Evolutionary conservation across 2,329 filamentous ascomycete species (phyloP), one percentile per base, ranked within the genome.

Genomic region (Polychaeton citri): DNA sequence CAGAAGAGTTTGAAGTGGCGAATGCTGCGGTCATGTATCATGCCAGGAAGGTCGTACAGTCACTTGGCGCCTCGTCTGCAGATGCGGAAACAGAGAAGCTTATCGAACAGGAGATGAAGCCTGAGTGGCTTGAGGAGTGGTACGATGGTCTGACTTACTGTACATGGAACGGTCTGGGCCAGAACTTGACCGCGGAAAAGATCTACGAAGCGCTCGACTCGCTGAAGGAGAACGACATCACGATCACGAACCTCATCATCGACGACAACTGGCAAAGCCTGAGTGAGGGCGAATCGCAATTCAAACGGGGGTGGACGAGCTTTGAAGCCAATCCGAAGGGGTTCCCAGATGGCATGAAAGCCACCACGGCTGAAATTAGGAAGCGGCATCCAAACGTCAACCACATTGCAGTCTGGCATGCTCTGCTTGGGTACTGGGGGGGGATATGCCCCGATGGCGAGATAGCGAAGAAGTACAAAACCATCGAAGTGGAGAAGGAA

Each of bases 251-350:
- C 50, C 67, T 98, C 2, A 94, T 96, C 42, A 93, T 98, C 43
- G 90, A 98, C 48, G 90, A 98, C 53, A 93, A 92, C 49, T 98
- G 90, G 90, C 87, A 94, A 58, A 74, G 79, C 6, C 69, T 93
- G 5, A 32, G 74, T 72, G 62, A 69, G 42, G 70, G 66, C 3
- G 59, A 66, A 10, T 64, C 58, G 1, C 69, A 73, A 43, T 69
- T 68, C 43, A 52, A 61, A 24, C 60, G 69, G 10, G 67, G 66
- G 10, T 93, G 82, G 85, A 72, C 74, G 7, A 73, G 79, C 6
- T 96, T 98, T 44, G 87, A 96, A 53, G 90, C 88, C 0, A 82
- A 92, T 39, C 69, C 74, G 8, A 66, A 71, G 18, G 75, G 76
- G 0, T 98, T 98, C 40, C 87, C 88, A 0, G 64, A 72, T 2